Conservation (phyloP, 2,329 filamentous ascomycete genomes). For the Cyphellophora europaea region DNA sequence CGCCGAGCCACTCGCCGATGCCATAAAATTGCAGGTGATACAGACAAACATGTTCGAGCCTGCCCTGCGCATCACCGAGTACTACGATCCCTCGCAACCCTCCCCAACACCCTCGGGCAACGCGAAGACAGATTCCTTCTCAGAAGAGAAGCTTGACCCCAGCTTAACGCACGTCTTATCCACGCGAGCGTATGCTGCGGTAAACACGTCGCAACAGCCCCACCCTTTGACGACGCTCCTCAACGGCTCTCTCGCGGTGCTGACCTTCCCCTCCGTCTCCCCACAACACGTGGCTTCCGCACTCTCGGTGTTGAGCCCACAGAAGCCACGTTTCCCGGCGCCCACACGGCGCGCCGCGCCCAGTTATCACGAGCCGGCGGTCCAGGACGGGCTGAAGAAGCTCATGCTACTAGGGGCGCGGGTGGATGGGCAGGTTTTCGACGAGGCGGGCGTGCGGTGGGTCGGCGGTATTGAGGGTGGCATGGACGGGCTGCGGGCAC, state of each 20-base stretch:
- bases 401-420: conserved; percentile 77
- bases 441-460: conserved; percentile 62
- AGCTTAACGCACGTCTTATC: conserved; percentile 52
- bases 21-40: conserved; percentile 70
- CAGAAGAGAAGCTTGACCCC: conserved; percentile 27
- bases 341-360: conserved; percentile 68
- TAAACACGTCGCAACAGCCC: conserved; percentile 40
- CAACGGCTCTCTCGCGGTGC: conserved; percentile 67
- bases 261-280: conserved; percentile 74
- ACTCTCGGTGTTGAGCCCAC: conserved; percentile 67
- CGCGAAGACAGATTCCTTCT: conserved; percentile 23
- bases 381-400: conserved; percentile 78
- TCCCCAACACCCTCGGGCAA: background rate
- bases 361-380: conserved; percentile 67
- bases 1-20: conserved; percentile 34
- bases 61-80: conserved; percentile 78
- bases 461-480: conserved; percentile 72
- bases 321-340: conserved; percentile 62
- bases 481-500: conserved; percentile 68
- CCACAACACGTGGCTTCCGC: conserved; percentile 76
- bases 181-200: conserved; percentile 40
- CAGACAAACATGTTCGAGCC: conserved; percentile 83
- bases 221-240: conserved; percentile 66
- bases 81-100: conserved; percentile 48
- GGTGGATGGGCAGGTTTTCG: conserved; percentile 77